phyloP scores from a whole-genome alignment of 2,329 filamentous ascomycete species.

The Exophiala viscosa region DNA sequence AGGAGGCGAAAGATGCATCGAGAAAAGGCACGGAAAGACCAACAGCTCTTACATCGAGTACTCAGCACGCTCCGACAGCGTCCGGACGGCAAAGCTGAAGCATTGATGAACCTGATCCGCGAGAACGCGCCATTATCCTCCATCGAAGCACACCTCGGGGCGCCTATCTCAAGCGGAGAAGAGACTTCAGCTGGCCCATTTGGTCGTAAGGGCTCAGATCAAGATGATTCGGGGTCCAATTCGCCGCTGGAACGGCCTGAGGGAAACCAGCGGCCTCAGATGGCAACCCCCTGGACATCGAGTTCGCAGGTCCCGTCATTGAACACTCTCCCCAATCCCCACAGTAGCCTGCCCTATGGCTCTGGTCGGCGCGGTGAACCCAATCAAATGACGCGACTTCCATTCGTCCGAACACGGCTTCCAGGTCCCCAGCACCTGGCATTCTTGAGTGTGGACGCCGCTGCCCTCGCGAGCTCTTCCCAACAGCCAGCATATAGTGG shows the following conservation, averaged over 20 bases:
- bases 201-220: not conserved
- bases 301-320: too few relatives aligned
- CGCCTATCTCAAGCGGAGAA: not conserved
- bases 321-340: too few relatives aligned
- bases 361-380: not conserved
- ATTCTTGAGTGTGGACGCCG: not conserved
- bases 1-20: constrained; percentile 3
- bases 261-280: not conserved
- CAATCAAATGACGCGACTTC: not conserved
- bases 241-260: not conserved
- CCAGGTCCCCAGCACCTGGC: not conserved
- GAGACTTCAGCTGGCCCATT: not conserved
- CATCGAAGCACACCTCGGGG: not conserved
- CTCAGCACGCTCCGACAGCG: not conserved
- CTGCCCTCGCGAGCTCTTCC: not conserved
- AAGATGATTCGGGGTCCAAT: not conserved
- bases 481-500: not conserved
- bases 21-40: constrained; percentile 4
- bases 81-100: not conserved
- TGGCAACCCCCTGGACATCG: too few relatives aligned
- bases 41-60: not conserved
- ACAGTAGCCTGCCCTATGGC: not conserved
- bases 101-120: constrained; percentile 1
- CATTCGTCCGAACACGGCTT: not conserved
- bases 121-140: not conserved